These are phyloP conservation scores for Crithidia mellificae DNA, from an alignment of 208 protist genomes.

Conservation along the genomic window DNA sequence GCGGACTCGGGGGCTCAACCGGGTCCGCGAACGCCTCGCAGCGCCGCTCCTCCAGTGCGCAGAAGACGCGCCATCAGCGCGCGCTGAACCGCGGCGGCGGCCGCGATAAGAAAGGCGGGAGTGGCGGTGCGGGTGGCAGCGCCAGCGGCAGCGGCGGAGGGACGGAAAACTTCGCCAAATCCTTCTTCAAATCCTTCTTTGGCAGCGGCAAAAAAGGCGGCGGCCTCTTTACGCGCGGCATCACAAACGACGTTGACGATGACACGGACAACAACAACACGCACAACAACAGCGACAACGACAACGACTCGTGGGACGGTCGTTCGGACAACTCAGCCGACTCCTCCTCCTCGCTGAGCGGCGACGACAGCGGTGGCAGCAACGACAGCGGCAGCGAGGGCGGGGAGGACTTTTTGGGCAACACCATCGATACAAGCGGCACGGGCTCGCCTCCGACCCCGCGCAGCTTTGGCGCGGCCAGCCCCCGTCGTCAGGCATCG, in stretches of 20 bases:
- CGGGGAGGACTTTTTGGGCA: not conserved
- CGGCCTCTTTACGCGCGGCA: slow-evolving; percentile 5
- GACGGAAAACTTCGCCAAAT: slow-evolving; percentile 49
- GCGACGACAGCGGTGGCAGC: not conserved
- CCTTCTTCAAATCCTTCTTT: slow-evolving; percentile 61
- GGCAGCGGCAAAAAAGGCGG: slow-evolving; percentile 18
- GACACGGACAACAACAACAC: no score
- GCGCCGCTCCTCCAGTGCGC: no score
- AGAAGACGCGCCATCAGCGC: no score
- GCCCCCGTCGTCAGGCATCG: no score
- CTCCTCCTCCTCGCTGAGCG: not conserved
- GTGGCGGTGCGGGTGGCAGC: no score
- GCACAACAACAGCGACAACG: slow-evolving; percentile 1
- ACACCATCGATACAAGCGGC: not conserved
- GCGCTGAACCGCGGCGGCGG: not conserved
- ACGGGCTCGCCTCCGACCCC: slow-evolving; percentile 5
- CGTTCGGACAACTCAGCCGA: not conserved
- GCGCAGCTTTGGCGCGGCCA: slow-evolving; percentile 10
- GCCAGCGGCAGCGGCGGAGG: slow-evolving; percentile 3
- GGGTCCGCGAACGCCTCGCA: not conserved
- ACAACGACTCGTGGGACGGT: slow-evolving; percentile 13
- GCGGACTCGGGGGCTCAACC: slow-evolving; percentile 4
- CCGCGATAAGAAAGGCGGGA: slow-evolving; percentile 1
- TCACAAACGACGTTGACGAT: slow-evolving; percentile 7
- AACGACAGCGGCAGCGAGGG: no score